Conservation (phyloP, 2,329 filamentous ascomycete species). For the Diaporthe amygdali region DNA sequence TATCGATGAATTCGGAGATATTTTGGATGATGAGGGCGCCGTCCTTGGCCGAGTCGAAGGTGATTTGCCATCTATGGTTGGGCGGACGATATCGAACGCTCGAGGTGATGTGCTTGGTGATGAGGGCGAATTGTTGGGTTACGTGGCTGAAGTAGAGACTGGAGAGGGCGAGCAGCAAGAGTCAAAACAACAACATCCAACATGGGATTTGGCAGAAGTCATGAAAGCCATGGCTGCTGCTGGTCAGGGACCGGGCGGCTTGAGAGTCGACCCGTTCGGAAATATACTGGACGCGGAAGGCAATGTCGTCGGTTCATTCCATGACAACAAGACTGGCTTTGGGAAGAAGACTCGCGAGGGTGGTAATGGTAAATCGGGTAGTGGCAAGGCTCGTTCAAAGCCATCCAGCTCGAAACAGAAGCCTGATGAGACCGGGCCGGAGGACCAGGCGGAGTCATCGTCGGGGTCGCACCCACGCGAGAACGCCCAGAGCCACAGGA, state of each 20-base stretch:
- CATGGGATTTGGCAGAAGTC: conserved; percentile 38
- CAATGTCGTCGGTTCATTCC: conserved; percentile 53
- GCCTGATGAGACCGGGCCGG: conserved; percentile 26
- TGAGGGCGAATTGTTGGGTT: conserved; percentile 48
- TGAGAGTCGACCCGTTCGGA: conserved; percentile 48
- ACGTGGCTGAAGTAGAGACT: conserved; percentile 48
- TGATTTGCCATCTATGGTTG: conserved; percentile 61
- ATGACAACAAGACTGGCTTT: conserved; percentile 43
- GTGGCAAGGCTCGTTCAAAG: conserved; percentile 23
- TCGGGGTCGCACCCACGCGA: conserved; percentile 39
- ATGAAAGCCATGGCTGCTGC: conserved; percentile 31
- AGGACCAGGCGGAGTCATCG: conserved; percentile 33
- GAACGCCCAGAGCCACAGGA: conserved; percentile 41
- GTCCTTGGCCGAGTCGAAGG: conserved; percentile 58
- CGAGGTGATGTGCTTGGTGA: conserved; percentile 53
- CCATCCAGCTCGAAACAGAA: conserved; percentile 26
- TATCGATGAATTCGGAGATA: conserved; percentile 60
- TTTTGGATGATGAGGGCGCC: conserved; percentile 54
- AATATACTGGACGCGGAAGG: conserved; percentile 52
- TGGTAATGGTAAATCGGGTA: conserved; percentile 28
- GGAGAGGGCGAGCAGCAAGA: conserved; percentile 28
- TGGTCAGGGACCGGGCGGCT: conserved; percentile 36
- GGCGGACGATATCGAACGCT: conserved; percentile 48
- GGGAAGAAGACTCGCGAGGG: conserved; percentile 26
- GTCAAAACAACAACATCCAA: conserved; percentile 30